Conservation (phyloP, 176 grass and related monocot species). For the Carex littledalei region DNA sequence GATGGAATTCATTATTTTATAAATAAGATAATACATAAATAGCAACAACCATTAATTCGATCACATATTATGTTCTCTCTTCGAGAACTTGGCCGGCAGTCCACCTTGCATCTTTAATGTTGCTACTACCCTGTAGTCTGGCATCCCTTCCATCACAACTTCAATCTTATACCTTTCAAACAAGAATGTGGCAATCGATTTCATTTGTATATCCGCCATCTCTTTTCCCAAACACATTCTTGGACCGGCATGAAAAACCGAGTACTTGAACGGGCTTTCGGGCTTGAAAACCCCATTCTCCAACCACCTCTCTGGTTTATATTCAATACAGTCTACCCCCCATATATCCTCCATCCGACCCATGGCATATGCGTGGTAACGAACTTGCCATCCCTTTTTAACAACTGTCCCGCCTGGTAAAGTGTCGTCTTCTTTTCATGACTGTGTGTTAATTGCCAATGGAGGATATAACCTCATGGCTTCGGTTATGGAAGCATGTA, state of each 20-base stretch:
- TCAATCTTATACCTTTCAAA: background rate
- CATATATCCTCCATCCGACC: slow-evolving; percentile 9
- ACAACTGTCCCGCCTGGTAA: slow-evolving; percentile 25
- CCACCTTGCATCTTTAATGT: too few species aligned
- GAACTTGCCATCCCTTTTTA: slow-evolving; percentile 1
- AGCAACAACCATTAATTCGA: too few species aligned
- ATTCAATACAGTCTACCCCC: slow-evolving; percentile 23
- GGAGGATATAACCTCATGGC: slow-evolving; percentile 31
- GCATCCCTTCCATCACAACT: background rate
- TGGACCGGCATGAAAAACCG: slow-evolving; percentile 30
- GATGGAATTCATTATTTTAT: too few species aligned
- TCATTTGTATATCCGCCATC: slow-evolving; percentile 29
- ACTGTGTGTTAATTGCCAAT: slow-evolving; percentile 8
- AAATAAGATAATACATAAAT: too few species aligned
- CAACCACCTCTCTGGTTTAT: slow-evolving; percentile 29
- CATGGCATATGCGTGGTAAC: slow-evolving; percentile 17
- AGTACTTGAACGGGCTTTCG: slow-evolving; percentile 23
- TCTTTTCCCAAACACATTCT: slow-evolving; percentile 38
- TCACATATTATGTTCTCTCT: too few species aligned
- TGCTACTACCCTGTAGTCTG: too few species aligned
- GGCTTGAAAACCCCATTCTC: slow-evolving; percentile 16
- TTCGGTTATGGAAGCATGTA: slow-evolving; percentile 28
- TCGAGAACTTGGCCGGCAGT: too few species aligned
- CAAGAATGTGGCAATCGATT: background rate
- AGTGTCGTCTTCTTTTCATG: slow-evolving; percentile 14